Evolutionary conservation across 768 basidiomycete genomes (phyloP), one percentile per base, ranked within the genome.

Genomic region (Lyophyllum decastes): DNA sequence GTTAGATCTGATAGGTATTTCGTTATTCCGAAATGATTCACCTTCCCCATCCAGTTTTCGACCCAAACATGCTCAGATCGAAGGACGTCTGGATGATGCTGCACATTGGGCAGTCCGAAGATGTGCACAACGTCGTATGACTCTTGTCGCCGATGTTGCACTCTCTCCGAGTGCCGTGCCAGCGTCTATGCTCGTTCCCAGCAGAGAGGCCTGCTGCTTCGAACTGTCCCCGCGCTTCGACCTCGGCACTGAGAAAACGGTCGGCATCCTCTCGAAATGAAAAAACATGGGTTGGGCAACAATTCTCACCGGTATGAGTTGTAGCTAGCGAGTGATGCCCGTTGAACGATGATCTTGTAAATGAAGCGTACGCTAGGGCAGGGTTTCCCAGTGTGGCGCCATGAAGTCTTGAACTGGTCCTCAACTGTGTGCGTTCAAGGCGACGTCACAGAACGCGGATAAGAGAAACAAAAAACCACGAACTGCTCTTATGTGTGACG

Each of bases 21-120:
- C 27, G 27, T 16, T 30, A 4, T 27, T 3, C 16, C 17, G 46
- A 57, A 5, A 43, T 8, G 40, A 60, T 75, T 51, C 65, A 82
- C 84, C 87, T 82, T 65, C 88, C 88, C 85, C 86, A 89, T 16
- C 85, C 84, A 3, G 86, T 87, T 74, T 88, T 87, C 73, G 84
- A 86, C 11, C 86, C 86, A 64, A 81, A 87, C 11, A 84, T 74
- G 53, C 76, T 79, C 60, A 90, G 66, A 64, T 87, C 85, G 56
- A 81, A 89, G 4, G 88, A 89, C 0, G 83, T 84, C 47, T 75
- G 78, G 51, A 89, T 74, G 64, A 90, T 89, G 48, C 73, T 78
- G 61, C 88, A 90, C 43, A 90, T 72, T 1, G 85, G 81, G 61
- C 88, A 90, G 16, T 76, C 80, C 1, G 74, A 45, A 8, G 83